A percentile compares a stretch with the other conserved stretches of the same genome.
Conservation (phyloP, 768 basidiomycete genomes). For the Amanita pseudoporphyria region DNA sequence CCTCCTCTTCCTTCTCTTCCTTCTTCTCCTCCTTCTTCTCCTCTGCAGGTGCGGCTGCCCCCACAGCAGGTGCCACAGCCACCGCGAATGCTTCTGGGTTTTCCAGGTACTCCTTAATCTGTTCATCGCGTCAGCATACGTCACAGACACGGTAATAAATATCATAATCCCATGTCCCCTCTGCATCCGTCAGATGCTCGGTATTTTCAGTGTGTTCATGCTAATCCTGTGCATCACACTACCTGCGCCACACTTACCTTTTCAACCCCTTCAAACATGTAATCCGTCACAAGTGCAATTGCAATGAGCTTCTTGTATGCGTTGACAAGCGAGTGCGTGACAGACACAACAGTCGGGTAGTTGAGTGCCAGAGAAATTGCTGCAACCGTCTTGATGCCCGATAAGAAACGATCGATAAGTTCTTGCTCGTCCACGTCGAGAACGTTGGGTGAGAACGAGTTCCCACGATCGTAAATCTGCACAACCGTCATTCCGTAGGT, state of each 20-base stretch:
- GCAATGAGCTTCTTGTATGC: slow-evolving; percentile 98
- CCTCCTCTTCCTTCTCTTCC: slow-evolving; percentile 78
- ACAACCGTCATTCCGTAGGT: slow-evolving; percentile 99
- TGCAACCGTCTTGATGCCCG: slow-evolving; percentile 92
- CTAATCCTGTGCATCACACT: slow-evolving; percentile 5
- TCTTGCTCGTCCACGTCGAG: slow-evolving; percentile 91
- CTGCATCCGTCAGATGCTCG: slow-evolving; percentile 31
- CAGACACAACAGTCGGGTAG: slow-evolving; percentile 93
- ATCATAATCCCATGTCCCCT: slow-evolving; percentile 19
- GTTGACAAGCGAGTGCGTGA: slow-evolving; percentile 93
- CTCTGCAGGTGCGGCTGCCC: slow-evolving; percentile 43
- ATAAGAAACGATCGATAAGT: slow-evolving; percentile 85
- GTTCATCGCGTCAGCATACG: slow-evolving; percentile 8
- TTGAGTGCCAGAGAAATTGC: slow-evolving; percentile 91
- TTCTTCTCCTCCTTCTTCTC: slow-evolving; percentile 55
- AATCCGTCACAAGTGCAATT: slow-evolving; percentile 82
- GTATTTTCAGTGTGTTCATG: not conserved
- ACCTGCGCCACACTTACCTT: slow-evolving; percentile 48
- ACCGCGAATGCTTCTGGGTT: slow-evolving; percentile 97
- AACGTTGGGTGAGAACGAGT: slow-evolving; percentile 80
- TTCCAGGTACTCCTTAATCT: slow-evolving; percentile 95
- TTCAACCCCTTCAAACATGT: slow-evolving; percentile 88
- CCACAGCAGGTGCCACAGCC: slow-evolving; percentile 59
- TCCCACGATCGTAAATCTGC: slow-evolving; percentile 93
- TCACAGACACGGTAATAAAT: not conserved